Conservation (phyloP, 192 early-diverging fungal genomes). For the Rhizoclosmatium sp. region DNA sequence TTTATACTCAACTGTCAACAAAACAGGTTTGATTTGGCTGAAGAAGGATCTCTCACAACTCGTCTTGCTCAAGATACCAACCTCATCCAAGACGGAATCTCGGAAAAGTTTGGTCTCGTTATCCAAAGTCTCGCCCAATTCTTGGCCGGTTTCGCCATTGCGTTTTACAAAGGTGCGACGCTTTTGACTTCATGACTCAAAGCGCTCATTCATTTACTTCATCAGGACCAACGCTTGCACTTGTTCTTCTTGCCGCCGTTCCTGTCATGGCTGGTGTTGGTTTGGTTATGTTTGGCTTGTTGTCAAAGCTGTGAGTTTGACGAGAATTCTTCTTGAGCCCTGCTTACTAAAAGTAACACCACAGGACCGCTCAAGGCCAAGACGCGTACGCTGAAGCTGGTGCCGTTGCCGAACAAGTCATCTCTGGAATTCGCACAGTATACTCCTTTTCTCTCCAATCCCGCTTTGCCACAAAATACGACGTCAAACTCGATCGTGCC, state of each 20-base stretch:
- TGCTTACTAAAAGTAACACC: conserved; percentile 35
- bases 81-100: conserved; percentile 63
- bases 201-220: not conserved
- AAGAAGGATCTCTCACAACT: conserved; percentile 56
- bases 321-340: conserved; percentile 59
- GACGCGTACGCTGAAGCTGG: conserved; percentile 85
- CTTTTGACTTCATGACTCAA: conserved; percentile 1
- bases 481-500: conserved; percentile 67
- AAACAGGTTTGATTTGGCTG: conserved; percentile 48
- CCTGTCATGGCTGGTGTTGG: conserved; percentile 57
- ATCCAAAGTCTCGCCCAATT: conserved; percentile 51
- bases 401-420: conserved; percentile 84
- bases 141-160: conserved; percentile 56
- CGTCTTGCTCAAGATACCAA: conserved; percentile 55
- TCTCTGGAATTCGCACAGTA: conserved; percentile 87
- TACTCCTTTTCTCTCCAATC: conserved; percentile 83
- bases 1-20: not conserved
- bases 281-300: conserved; percentile 76
- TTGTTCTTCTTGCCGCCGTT: conserved; percentile 26
- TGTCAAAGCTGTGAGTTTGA: conserved; percentile 71
- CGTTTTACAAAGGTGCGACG: conserved; percentile 72
- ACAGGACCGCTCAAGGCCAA: conserved; percentile 31
- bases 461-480: conserved; percentile 73
- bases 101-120: conserved; percentile 59
- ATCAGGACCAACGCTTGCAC: conserved; percentile 28